These are phyloP conservation scores for Helianthus tuberosus DNA, from an alignment of 129 eudicot species.

Conservation along the genomic window DNA sequence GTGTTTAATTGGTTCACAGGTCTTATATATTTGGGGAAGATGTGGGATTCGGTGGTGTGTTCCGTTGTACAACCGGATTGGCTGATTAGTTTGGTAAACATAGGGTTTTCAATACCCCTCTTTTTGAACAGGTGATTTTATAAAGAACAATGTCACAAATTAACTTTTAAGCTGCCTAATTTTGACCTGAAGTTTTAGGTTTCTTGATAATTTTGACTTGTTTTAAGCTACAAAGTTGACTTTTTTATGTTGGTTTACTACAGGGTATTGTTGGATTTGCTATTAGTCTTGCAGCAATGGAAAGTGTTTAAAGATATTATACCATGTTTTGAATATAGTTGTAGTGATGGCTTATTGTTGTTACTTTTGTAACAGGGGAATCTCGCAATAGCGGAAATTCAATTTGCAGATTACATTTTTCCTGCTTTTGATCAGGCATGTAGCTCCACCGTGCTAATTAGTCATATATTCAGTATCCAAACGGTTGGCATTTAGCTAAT, in stretches of 20 bases:
- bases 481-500: slow-evolving; percentile 11
- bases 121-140: slow-evolving; percentile 81
- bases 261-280: slow-evolving; percentile 99
- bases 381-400: slow-evolving; percentile 95
- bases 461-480: slow-evolving; percentile 4
- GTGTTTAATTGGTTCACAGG: slow-evolving; percentile 35
- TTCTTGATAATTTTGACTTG: not conserved
- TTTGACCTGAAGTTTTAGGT: not conserved
- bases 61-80: slow-evolving; percentile 89
- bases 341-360: not conserved
- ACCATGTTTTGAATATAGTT: slow-evolving; percentile 1
- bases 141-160: not conserved
- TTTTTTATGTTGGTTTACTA: slow-evolving; percentile 10
- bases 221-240: too few species aligned
- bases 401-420: slow-evolving; percentile 92
- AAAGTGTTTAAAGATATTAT: slow-evolving; percentile 19
- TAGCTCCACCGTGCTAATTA: slow-evolving; percentile 2
- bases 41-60: slow-evolving; percentile 96
- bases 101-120: slow-evolving; percentile 96
- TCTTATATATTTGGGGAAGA: slow-evolving; percentile 93
- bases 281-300: slow-evolving; percentile 97
- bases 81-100: slow-evolving; percentile 82
- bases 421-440: slow-evolving; percentile 98
- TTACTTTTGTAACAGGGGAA: slow-evolving; percentile 55
- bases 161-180: slow-evolving; percentile 8